Evolutionary conservation across 2,329 filamentous ascomycete genomes (phyloP).

Genomic region (Dactylellina parvicollis): DNA sequence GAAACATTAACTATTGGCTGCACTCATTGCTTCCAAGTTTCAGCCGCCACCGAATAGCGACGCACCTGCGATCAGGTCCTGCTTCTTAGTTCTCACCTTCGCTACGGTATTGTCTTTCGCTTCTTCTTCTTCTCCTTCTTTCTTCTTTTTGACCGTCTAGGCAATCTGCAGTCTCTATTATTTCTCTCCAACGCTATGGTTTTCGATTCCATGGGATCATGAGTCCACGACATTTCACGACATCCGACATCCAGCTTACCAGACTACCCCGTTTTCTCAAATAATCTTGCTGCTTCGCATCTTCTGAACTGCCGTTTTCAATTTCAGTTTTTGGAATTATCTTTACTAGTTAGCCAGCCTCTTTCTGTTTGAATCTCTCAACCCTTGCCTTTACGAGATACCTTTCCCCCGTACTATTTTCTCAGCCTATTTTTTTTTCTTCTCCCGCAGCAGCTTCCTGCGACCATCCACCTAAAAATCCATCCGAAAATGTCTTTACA

Average conservation of each 20-base stretch:
- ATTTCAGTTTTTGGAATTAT: slow-evolving; percentile 12
- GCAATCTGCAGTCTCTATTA: slow-evolving; percentile 7
- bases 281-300: slow-evolving; percentile 14
- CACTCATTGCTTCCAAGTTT: slow-evolving; percentile 4
- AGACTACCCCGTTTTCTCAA: slow-evolving; percentile 26
- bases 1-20: neutral
- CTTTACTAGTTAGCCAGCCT: slow-evolving; percentile 1
- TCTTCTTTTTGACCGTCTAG: slow-evolving; percentile 10
- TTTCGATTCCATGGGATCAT: slow-evolving; percentile 35
- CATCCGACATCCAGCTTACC: slow-evolving; percentile 21
- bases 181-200: slow-evolving; percentile 20
- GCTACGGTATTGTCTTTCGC: neutral
- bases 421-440: neutral
- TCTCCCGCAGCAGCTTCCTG: neutral
- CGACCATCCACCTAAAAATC: neutral
- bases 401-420: neutral
- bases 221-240: slow-evolving; percentile 49
- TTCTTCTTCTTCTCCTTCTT: slow-evolving; percentile 15
- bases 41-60: slow-evolving; percentile 23
- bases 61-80: slow-evolving; percentile 3
- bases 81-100: neutral
- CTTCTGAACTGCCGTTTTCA: slow-evolving; percentile 23
- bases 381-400: neutral
- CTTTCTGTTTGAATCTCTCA: slow-evolving; percentile 1
- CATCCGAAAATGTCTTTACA: slow-evolving; percentile 27